Evolutionary conservation across 176 grass and related monocot species (phyloP).

Genomic region (Otatea glauca): DNA sequence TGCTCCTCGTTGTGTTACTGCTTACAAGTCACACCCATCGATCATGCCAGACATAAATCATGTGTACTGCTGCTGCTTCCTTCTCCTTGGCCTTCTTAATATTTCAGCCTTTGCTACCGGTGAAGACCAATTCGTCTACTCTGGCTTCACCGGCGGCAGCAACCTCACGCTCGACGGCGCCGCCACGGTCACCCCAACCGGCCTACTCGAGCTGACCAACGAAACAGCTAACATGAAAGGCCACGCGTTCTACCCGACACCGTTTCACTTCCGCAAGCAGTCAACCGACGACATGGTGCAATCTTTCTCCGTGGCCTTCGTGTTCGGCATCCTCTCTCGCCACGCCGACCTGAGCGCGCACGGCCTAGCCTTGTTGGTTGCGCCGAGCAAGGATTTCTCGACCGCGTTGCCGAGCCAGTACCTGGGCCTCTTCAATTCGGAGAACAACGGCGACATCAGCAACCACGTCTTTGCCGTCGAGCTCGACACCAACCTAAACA

Average conservation of each 20-base stretch:
- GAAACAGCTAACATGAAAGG: background rate
- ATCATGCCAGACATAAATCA: background rate
- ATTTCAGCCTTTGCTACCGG: background rate
- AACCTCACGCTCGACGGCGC: background rate
- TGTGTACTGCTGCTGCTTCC: background rate
- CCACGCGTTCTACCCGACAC: constrained; percentile 21
- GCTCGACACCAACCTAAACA: constrained; percentile 32
- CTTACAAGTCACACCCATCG: too few relatives aligned
- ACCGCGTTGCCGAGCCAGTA: background rate
- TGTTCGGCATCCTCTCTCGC: background rate
- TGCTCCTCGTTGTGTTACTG: too few relatives aligned
- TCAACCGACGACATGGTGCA: background rate
- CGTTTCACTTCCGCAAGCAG: background rate
- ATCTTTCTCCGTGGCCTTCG: constrained; percentile 38
- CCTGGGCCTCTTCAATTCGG: constrained; percentile 19
- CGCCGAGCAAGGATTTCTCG: constrained; percentile 2
- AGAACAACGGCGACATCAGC: background rate
- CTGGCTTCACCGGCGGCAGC: too few relatives aligned
- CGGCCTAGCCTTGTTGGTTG: constrained; percentile 28
- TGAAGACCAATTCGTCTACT: background rate
- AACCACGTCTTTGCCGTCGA: constrained; percentile 29
- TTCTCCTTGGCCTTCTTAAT: background rate
- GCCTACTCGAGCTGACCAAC: constrained; percentile 6
- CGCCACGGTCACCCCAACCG: background rate
- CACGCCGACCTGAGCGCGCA: background rate